Conservation (phyloP, 2,329 filamentous ascomycete genomes). For the Fusarium sp. region DNA sequence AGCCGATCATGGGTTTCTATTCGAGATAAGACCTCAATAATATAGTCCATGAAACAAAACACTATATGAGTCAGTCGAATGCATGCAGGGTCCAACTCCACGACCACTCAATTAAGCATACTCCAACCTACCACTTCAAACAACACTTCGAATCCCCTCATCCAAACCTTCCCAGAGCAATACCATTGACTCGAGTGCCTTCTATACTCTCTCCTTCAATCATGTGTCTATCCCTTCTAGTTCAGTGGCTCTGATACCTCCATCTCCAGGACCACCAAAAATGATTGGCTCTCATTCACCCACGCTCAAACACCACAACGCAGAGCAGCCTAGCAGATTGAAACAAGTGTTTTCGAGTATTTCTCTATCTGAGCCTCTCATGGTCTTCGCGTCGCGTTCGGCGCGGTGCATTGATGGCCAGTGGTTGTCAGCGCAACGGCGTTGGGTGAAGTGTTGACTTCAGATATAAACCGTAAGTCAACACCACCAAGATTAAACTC, state of each 20-base stretch:
- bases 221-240: neutral
- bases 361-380: neutral
- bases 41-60: neutral
- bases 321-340: conserved; percentile 8
- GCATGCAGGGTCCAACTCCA: conserved; percentile 17
- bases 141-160: neutral
- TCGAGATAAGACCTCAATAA: neutral
- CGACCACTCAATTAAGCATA: neutral
- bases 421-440: conserved; percentile 36
- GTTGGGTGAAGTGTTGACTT: conserved; percentile 15
- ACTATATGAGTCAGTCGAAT: conserved; percentile 21
- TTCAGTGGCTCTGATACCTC: neutral
- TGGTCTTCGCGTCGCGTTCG: conserved; percentile 22
- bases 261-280: neutral
- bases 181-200: neutral
- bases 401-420: conserved; percentile 17
- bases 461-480: conserved; percentile 23
- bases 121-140: neutral
- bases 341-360: conserved; percentile 27
- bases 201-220: neutral
- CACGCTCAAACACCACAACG: conserved; percentile 24
- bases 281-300: conserved; percentile 29
- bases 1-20: rapidly evolving
- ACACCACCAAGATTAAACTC: neutral
- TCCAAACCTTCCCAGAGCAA: neutral